These are phyloP conservation scores for Guadua angustifolia DNA, from an alignment of 176 grass and related monocot genomes.

Conservation along the genomic window DNA sequence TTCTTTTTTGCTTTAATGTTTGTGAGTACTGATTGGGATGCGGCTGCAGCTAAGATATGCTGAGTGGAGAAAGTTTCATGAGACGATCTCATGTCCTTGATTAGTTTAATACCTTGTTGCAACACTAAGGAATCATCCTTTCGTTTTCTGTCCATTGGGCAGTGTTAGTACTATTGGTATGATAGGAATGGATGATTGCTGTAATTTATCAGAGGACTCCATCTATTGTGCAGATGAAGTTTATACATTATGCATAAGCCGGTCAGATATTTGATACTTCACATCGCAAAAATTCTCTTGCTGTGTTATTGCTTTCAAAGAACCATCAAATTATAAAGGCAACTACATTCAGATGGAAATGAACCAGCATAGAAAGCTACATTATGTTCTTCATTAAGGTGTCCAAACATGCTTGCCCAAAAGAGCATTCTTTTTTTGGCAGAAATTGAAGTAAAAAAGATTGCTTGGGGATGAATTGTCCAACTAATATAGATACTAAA, in stretches of 20 bases:
- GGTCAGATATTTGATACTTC: background rate
- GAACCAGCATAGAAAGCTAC: background rate
- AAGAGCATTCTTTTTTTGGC: background rate
- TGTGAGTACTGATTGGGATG: background rate
- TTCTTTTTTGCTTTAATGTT: constrained; percentile 5
- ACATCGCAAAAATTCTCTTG: background rate
- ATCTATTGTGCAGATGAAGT: background rate
- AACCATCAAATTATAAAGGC: background rate
- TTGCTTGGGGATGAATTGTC: constrained; percentile 41
- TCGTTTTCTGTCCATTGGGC: background rate
- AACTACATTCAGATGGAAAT: background rate
- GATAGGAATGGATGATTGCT: background rate
- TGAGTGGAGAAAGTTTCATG: constrained; percentile 5
- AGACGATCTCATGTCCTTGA: constrained; percentile 17
- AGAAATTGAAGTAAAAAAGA: constrained; percentile 13
- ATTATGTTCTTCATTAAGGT: background rate
- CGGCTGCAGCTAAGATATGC: constrained; percentile 7
- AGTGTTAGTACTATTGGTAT: background rate
- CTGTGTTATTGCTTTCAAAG: background rate
- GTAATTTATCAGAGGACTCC: background rate
- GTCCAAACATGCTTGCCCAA: background rate
- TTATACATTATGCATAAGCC: background rate
- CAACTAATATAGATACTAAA: constrained; percentile 27
- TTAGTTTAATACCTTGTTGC: constrained; percentile 27
- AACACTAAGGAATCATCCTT: constrained; percentile 8